A percentile compares a stretch with the other conserved stretches of the same genome.
These are phyloP conservation scores for Eurotiales sp. DNA, from an alignment of 2,329 filamentous ascomycete genomes.

Conservation along the genomic window DNA sequence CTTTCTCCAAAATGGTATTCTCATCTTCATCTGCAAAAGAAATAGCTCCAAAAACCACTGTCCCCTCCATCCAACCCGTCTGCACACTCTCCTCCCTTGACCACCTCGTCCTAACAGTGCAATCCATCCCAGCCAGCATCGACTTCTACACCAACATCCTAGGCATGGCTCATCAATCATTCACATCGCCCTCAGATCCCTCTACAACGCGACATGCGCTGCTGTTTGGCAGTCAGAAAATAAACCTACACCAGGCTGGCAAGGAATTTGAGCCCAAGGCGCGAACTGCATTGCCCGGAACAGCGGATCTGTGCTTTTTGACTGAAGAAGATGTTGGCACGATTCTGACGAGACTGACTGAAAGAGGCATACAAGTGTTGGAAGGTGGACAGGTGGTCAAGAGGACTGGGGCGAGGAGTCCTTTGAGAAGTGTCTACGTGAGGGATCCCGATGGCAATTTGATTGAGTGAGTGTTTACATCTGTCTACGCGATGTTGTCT, in stretches of 20 bases:
- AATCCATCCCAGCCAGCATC: constrained; percentile 47
- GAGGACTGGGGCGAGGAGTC: constrained; percentile 55
- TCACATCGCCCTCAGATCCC: constrained; percentile 41
- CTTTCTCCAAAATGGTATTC: not conserved
- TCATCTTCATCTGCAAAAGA: not conserved
- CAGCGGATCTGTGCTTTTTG: constrained; percentile 59
- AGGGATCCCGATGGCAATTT: constrained; percentile 61
- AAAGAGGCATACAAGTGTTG: constrained; percentile 45
- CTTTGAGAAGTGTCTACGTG: constrained; percentile 56
- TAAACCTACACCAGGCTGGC: constrained; percentile 58
- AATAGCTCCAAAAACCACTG: not conserved
- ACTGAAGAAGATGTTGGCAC: constrained; percentile 49
- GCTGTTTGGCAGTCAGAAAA: constrained; percentile 57
- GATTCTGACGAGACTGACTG: constrained; percentile 36
- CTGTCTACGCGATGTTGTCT: not conserved
- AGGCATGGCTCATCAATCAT: constrained; percentile 56
- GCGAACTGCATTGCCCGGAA: constrained; percentile 50
- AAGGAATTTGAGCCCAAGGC: constrained; percentile 61
- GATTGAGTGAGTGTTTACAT: constrained; percentile 51
- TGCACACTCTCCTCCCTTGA: constrained; percentile 45
- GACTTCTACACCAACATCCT: constrained; percentile 55
- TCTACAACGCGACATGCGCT: constrained; percentile 48
- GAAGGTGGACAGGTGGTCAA: constrained; percentile 48
- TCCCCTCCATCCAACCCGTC: constrained; percentile 2
- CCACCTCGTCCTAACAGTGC: constrained; percentile 59